phyloP scores from a whole-genome alignment of 2,329 filamentous ascomycete species.

The Paecilomyces fulvus region DNA sequence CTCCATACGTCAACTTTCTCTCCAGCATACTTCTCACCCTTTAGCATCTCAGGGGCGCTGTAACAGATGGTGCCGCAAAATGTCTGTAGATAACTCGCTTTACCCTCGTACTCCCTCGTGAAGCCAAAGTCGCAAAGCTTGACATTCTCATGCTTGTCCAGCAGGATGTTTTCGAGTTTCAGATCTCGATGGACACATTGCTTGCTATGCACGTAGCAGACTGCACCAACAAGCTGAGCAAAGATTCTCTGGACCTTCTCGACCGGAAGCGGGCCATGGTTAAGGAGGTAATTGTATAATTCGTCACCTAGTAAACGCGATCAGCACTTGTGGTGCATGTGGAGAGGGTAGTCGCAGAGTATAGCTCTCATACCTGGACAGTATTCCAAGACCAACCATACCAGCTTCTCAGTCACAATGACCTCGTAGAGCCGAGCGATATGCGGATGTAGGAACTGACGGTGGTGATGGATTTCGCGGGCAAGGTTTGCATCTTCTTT shows the following conservation, averaged over 20 bases:
- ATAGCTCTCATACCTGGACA: conserved; percentile 63
- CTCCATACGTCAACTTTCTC: conserved; percentile 99
- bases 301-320: conserved; percentile 62
- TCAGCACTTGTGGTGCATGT: conserved; percentile 1
- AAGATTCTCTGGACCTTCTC: conserved; percentile 93
- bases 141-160: conserved; percentile 95
- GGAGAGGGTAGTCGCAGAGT: neutral
- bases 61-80: conserved; percentile 98
- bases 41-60: conserved; percentile 96
- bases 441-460: conserved; percentile 94
- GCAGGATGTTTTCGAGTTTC: conserved; percentile 90
- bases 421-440: conserved; percentile 96
- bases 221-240: conserved; percentile 87
- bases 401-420: conserved; percentile 87
- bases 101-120: conserved; percentile 92
- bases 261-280: conserved; percentile 73
- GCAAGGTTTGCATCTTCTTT: conserved; percentile 94
- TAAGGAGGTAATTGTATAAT: conserved; percentile 89
- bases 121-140: conserved; percentile 98
- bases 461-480: conserved; percentile 95
- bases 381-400: conserved; percentile 96
- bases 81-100: conserved; percentile 88
- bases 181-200: conserved; percentile 94
- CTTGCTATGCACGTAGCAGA: conserved; percentile 89
- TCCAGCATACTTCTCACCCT: conserved; percentile 93